phyloP scores from a whole-genome alignment of 768 basidiomycete species.

The Lentinula edodes region DNA sequence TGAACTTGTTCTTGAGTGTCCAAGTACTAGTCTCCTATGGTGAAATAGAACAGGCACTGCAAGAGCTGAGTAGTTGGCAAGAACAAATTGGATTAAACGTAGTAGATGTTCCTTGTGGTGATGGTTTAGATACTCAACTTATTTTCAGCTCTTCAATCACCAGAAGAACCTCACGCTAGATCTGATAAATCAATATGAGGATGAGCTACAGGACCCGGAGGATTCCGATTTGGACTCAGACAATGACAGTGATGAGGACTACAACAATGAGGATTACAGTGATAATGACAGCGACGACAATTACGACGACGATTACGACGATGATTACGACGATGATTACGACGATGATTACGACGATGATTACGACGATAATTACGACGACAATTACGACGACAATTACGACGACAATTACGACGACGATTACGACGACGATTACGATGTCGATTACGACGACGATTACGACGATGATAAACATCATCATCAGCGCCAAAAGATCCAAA shows the following conservation, averaged over 20 bases:
- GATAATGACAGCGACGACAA: no score
- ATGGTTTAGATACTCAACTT: neutral
- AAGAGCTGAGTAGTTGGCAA: neutral
- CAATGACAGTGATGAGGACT: neutral
- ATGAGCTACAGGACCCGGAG: neutral
- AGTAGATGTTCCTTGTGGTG: neutral
- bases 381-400: no score
- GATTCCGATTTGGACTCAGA: neutral
- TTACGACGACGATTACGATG: no score
- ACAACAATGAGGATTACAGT: no score
- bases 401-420: no score
- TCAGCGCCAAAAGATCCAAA: neutral
- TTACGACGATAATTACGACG: no score
- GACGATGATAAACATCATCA: neutral
- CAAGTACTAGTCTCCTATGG: neutral
- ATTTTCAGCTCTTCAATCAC: neutral
- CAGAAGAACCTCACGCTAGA: neutral
- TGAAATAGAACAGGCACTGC: neutral
- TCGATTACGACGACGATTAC: no score
- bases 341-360: neutral
- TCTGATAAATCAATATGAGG: neutral
- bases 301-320: no score
- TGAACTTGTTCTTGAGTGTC: neutral
- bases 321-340: neutral
- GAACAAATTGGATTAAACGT: neutral